Percentiles rank a stretch among this genome's conserved stretches.
These are phyloP conservation scores for Oldenlandia corymbosa DNA, from an alignment of 257 asterid species.

Conservation along the genomic window DNA sequence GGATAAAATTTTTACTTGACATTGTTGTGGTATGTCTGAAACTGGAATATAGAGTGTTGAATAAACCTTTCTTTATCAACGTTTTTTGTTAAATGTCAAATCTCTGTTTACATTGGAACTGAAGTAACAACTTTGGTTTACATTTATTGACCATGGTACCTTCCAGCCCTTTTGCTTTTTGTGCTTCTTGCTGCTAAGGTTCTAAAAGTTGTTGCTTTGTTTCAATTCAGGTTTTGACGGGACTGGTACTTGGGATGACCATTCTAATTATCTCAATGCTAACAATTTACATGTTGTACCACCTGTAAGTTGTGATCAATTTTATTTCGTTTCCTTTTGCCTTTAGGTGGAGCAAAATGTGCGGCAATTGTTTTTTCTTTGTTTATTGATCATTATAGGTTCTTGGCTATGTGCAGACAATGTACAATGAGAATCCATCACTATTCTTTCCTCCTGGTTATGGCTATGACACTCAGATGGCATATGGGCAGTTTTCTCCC, in stretches of 20 bases:
- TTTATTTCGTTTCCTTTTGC: background rate
- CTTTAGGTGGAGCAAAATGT: background rate
- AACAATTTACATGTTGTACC: constrained; percentile 84
- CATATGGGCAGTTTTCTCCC: constrained; percentile 91
- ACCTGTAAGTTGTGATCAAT: constrained; percentile 49
- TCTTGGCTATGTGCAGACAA: constrained; percentile 50
- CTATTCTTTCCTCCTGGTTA: constrained; percentile 71
- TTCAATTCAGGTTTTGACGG: constrained; percentile 69
- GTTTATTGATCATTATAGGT: background rate
- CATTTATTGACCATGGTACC: background rate
- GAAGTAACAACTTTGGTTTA: background rate
- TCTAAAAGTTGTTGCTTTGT: constrained; percentile 6
- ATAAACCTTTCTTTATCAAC: background rate
- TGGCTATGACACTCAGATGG: constrained; percentile 89
- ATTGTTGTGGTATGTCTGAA: background rate
- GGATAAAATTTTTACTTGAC: no score
- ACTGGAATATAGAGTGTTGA: background rate
- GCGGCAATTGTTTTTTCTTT: background rate
- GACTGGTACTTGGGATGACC: constrained; percentile 72
- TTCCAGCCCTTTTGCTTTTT: constrained; percentile 4
- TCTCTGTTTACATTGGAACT: background rate
- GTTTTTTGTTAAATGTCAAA: no score
- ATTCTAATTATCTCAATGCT: constrained; percentile 63
- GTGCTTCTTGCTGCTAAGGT: constrained; percentile 3
- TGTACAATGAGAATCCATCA: constrained; percentile 84